Percentiles rank a stretch among this genome's conserved stretches.
Conservation (phyloP, 495 filamentous ascomycete genomes). For the Trichoderma virens region DNA sequence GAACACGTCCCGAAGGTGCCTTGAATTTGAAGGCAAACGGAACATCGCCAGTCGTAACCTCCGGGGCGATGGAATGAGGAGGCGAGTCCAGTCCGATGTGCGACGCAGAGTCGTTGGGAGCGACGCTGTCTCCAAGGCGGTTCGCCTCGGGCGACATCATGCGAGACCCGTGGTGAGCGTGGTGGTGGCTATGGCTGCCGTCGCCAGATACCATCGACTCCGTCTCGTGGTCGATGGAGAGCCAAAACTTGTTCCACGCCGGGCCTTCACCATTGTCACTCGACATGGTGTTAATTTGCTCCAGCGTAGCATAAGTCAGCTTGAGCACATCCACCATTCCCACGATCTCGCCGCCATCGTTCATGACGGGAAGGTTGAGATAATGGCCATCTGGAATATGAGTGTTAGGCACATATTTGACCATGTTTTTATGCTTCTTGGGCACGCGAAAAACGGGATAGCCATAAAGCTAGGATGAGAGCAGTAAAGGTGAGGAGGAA, state of each 20-base stretch:
- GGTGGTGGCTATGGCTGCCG: constrained; percentile 43
- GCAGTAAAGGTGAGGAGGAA: background rate
- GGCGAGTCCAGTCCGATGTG: constrained; percentile 79
- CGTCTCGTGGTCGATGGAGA: constrained; percentile 91
- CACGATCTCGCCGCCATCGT: constrained; percentile 91
- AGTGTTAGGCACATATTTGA: constrained; percentile 10
- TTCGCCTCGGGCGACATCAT: constrained; percentile 69
- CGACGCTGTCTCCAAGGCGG: constrained; percentile 59
- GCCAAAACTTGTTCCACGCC: constrained; percentile 99
- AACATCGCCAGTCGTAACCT: constrained; percentile 48
- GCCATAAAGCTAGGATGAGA: background rate
- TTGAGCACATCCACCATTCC: constrained; percentile 99
- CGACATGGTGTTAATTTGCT: constrained; percentile 72
- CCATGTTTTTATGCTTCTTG: background rate
- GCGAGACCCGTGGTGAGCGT: constrained; percentile 38
- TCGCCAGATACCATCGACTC: constrained; percentile 95
- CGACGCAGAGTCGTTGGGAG: constrained; percentile 89
- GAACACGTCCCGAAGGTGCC: constrained; percentile 90
- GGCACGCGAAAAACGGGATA: background rate
- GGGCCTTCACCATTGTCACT: constrained; percentile 85
- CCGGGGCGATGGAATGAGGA: constrained; percentile 48
- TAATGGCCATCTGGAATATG: constrained; percentile 80
- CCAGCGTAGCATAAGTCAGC: constrained; percentile 93
- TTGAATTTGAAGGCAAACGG: constrained; percentile 99
- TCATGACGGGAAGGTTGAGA: constrained; percentile 97